Evolutionary conservation across 225 moss, liverwort and hornwort species (phyloP).

Genomic region (Thuidium tamariscinum): DNA sequence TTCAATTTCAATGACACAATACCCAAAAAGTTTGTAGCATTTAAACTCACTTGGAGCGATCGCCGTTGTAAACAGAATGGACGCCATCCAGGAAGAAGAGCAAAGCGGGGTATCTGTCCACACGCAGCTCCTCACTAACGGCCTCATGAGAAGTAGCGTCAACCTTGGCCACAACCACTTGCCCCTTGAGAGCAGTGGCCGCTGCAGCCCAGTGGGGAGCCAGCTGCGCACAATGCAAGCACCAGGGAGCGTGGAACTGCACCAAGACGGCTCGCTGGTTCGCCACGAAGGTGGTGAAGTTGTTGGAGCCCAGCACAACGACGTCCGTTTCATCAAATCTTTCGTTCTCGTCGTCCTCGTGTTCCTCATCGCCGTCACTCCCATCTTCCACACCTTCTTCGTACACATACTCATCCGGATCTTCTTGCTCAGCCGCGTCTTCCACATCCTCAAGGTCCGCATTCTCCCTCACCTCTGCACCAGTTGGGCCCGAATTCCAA

Average conservation of each 20-base stretch:
- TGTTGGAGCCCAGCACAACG: slow-evolving; percentile 40
- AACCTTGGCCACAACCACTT: slow-evolving; percentile 54
- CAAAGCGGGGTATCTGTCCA: slow-evolving; percentile 47
- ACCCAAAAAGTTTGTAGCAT: background rate
- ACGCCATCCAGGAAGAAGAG: slow-evolving; percentile 60
- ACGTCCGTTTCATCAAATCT: slow-evolving; percentile 42
- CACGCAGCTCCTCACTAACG: slow-evolving; percentile 28
- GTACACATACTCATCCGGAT: background rate
- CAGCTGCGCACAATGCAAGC: slow-evolving; percentile 48
- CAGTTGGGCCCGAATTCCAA: slow-evolving; percentile 3
- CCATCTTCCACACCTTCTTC: background rate
- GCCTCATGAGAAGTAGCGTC: slow-evolving; percentile 39
- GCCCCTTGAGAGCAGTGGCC: slow-evolving; percentile 55
- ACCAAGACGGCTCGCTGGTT: slow-evolving; percentile 39
- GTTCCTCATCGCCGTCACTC: background rate
- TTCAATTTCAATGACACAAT: background rate
- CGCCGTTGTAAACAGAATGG: slow-evolving; percentile 34
- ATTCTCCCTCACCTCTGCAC: background rate
- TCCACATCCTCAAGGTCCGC: background rate
- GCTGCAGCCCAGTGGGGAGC: slow-evolving; percentile 61
- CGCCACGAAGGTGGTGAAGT: slow-evolving; percentile 53
- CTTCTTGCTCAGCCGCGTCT: slow-evolving; percentile 1
- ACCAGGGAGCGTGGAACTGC: slow-evolving; percentile 68
- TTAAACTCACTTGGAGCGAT: slow-evolving; percentile 9
- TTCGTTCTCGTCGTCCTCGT: background rate